Evolutionary conservation across 768 basidiomycete genomes (phyloP), one percentile per base, ranked within the genome.

Genomic region (Mycena venus): DNA sequence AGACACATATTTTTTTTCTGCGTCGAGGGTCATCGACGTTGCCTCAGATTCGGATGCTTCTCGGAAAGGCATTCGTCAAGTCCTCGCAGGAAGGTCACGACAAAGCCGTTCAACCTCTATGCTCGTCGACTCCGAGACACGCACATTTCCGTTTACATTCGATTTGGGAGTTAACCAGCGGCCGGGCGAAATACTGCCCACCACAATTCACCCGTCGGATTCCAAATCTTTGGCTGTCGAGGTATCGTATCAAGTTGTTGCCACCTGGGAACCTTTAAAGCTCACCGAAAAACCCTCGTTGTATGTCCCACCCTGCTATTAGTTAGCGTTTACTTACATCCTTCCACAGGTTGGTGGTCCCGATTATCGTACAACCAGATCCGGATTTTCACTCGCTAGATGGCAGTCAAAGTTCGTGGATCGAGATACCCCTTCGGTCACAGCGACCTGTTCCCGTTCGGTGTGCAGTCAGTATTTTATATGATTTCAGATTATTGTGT

Each of bases 341-440:
- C 34, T 49, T 53, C 23, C 72, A 36, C 67, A 89, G 88, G 31
- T 66, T 88, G 29, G 85, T 86, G 55, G 84, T 84, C 0, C 89
- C 88, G 17, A 78, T 89, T 60, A 62, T 88, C 23, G 80, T 87
- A 25, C 86, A 87, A 47, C 84, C 84, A 3, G 87, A 87, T 51
- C 70, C 78, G 2, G 87, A 86, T 69, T 85, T 87, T 58, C 83
- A 83, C 53, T 86, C 85, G 10, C 64, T 84, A 15, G 86, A 87
- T 23, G 83, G 82, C n/a, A 79, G 83, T 44, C 82, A 83, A 3
- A 80, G 83, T n/a, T 82, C 84, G 1, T 89, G 88, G 89, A 55
- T 88, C 2, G 89, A 89, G 71, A 83, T 86, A 32, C 83, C 86
- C 7, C 78, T 89, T 27, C 81, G 79, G 32, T 77, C 84, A 1